Evolutionary conservation across 495 filamentous ascomycete genomes (phyloP), one percentile per base, ranked within the genome.

Genomic region (Hypoxylon intermedium): DNA sequence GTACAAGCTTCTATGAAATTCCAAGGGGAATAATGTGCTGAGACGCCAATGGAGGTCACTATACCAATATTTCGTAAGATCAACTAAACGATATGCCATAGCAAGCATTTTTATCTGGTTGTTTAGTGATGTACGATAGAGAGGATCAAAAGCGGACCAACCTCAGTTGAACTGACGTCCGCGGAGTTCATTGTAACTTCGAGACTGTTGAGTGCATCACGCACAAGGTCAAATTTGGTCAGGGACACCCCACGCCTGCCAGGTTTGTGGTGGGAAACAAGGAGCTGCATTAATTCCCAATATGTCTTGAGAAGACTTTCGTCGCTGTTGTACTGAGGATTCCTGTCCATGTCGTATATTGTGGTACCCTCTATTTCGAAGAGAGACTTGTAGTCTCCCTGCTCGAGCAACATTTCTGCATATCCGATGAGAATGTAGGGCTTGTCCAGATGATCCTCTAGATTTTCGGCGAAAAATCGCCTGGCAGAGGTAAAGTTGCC

Each of bases 381-480:
- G 6, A 58, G 24, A 31, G 55, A 9, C 5, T 45, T 53, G 30
- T 55, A 53, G 31, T 64, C 51, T 9, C 65, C 65, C 26, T 67
- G 65, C 20, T 53, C 59, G 9, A 63, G 50, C 20, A 67, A 23
- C 34, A 64, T 40, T 30, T 64, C 65, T 16, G 47, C 55, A 18
- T 57, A 67, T n/a, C 16, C 54, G 5, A 67, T 53, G 21, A 67
- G 42, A 3, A 67, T 36, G 26, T 60, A 54, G n/a, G 65, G 60
- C 9, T 41, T 53, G 13, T 60, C 41, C 2, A 63, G 26, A 28
- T 64, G 48, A 2, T 64, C 49, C 11, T 36, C 50, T 15, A 67
- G 52, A 16, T 64, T 48, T 20, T 56, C 55, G 0, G 21, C 13
- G 26, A 67, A 67, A 18, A 56, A 42, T 9, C 28, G 13, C 16